Base-by-base conservation (phyloP, 331 rosid species). In the Stylosanthes scabra region DNA sequence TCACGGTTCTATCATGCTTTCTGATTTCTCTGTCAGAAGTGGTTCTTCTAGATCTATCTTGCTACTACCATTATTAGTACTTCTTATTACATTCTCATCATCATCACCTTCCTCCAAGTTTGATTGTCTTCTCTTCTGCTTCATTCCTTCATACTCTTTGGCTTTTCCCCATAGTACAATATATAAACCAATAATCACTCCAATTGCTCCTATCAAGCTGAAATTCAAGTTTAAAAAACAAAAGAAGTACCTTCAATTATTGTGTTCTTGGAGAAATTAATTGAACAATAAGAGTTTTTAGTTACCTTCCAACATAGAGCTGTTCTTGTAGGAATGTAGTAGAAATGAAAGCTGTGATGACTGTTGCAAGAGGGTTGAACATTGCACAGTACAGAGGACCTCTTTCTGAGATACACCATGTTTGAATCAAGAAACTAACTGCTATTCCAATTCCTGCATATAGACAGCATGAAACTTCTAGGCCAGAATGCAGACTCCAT, bases 101-200 rank as follows among this genome's bases (percentile, higher is more conserved):
- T 65, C 74, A 46, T 52, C 70, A 72, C 62, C 74, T 41, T 52
- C 66, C 49, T 75, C 66, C 45, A 64, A 46, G 37, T 65, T 83
- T 66, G 70, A 31, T 51, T 62, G 61, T 13, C 44, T 68, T 12
- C 27, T 49, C 77, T 66, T 81, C 50, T 49, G 74, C 62, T 78
- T 78, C 7, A 8, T 69, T 54, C 29, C 83, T 54, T 79, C 63
- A 25, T 71, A 63, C 15, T 90, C 91, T 31, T 72, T 57, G 10
- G 86, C 92, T 74, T 90, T 88, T 15, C 93, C 90, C 97, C 93
- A 88, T 13, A 90, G 63, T 29, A 90, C 93, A 8, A 88, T 62
- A 68, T 88, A 90, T 75, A 90, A 80, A 11, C 96, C 96, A 70
- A 9, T 7, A 0, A 86, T 79, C 74, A 86, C 93, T 11, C 81